Base-by-base conservation (phyloP, 2,329 filamentous ascomycete species). In the Talaromyces sp. region DNA sequence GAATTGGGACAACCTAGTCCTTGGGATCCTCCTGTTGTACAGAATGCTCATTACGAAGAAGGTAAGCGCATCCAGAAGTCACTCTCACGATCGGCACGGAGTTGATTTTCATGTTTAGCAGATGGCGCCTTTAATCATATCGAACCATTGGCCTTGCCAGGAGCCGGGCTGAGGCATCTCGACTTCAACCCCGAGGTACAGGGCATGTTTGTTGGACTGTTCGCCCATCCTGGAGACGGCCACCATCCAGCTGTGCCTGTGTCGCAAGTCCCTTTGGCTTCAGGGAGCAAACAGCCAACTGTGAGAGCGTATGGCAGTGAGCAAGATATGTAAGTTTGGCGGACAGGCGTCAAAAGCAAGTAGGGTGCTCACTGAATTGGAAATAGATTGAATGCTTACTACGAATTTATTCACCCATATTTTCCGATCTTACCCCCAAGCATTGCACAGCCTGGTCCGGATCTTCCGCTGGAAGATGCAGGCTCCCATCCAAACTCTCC, bases 361-460 rank as follows among this genome's bases (percentile, higher is more conserved):
- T 10, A 56, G 39, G 11, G 50, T 31, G n/a, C 33, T 45, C 58
- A 50, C 6, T 22, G 31, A 50, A 24, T 43, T 8, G 22, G 14
- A 45, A 1, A 39, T 60, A 82, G 80, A 68, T 71, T 81, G 58
- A 79, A 80, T 66, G 79, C 77, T 41, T 81, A 82, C 63, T 82
- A 82, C 64, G 76, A 78, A 52, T 82, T 80, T 63, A 78, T 81
- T 62, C 80, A 82, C 69, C 63, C 71, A n/a, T 82, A 80, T 68
- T 80, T 81, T 50, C 80, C 80, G 5, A 77, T 82, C 43, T 72
- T 82, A 33, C 79, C 80, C 7, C 78, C 80, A 33, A 71, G 77
- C 43, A 70, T 68, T 47, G 63, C 70, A 8, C 70, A 72, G 5
- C 73, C 70, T 43, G 69, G 68, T 22, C 69, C 71, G 35, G 75